Evolutionary conservation across 192 early-diverging fungal species (phyloP).

Genomic region (Allomyces macrogynus): DNA sequence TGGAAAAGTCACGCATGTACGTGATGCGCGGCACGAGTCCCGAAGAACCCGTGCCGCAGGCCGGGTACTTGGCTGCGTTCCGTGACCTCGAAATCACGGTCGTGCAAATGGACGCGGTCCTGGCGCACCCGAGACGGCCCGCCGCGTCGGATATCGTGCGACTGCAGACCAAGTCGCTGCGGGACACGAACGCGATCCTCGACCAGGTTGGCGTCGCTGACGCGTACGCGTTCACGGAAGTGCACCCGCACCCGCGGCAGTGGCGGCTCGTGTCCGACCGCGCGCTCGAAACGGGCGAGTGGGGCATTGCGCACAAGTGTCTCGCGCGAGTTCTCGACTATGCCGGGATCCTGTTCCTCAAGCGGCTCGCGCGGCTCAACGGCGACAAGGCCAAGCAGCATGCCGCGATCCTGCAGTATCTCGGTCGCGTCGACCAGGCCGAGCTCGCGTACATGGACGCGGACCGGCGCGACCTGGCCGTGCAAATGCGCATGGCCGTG

Average conservation of each 20-base stretch:
- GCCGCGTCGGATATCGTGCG: constrained; percentile 11
- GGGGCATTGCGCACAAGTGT: constrained; percentile 21
- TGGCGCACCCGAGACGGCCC: constrained; percentile 12
- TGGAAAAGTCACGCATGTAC: constrained; percentile 36
- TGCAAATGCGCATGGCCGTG: constrained; percentile 24
- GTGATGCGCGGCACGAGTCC: constrained; percentile 30
- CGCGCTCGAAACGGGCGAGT: constrained; percentile 24
- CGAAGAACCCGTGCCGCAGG: constrained; percentile 31
- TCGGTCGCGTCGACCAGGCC: constrained; percentile 20
- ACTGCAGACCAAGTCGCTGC: constrained; percentile 24
- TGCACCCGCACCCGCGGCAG: constrained; percentile 24
- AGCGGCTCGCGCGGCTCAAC: constrained; percentile 23
- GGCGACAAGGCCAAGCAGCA: constrained; percentile 29
- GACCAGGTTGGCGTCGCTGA: constrained; percentile 20
- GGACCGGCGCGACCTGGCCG: constrained; percentile 36
- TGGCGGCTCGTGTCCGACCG: constrained; percentile 31
- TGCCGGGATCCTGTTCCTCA: constrained; percentile 29
- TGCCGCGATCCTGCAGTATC: constrained; percentile 29
- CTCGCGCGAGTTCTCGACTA: constrained; percentile 24
- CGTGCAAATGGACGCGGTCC: constrained; percentile 26
- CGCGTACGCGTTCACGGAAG: constrained; percentile 28
- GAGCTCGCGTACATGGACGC: constrained; percentile 31
- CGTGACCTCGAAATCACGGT: constrained; percentile 28
- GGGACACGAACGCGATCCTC: constrained; percentile 20
- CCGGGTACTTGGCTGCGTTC: constrained; percentile 25